phyloP scores from a whole-genome alignment of 1,284 basidiomycete species.

The Pisolithus thermaeus region DNA sequence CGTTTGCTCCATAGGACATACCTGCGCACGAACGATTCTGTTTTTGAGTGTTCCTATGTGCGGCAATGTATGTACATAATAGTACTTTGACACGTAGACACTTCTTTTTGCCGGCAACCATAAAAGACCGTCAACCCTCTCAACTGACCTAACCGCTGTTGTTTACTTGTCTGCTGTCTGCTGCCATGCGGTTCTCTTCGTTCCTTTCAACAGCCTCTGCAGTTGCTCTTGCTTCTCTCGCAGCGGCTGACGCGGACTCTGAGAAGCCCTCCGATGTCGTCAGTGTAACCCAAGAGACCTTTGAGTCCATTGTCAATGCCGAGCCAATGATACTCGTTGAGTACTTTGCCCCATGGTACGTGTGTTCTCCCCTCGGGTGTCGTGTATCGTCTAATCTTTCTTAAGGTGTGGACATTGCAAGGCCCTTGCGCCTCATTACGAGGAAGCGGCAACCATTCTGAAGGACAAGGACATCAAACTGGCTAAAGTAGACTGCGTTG shows the following conservation, averaged over 20 bases:
- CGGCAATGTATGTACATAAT: not conserved
- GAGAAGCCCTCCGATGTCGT: constrained; percentile 74
- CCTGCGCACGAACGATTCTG: not conserved
- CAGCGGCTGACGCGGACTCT: constrained; percentile 51
- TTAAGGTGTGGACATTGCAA: constrained; percentile 88
- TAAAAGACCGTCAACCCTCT: constrained; percentile 16
- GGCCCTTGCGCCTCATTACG: constrained; percentile 89
- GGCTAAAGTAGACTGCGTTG: constrained; percentile 95
- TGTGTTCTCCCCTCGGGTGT: constrained; percentile 2
- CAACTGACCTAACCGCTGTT: not conserved
- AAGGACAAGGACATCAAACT: constrained; percentile 88
- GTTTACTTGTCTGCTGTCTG: constrained; percentile 3
- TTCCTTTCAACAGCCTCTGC: constrained; percentile 45
- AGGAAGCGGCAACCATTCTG: constrained; percentile 90
- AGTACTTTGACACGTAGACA: constrained; percentile 27
- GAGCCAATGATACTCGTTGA: constrained; percentile 88
- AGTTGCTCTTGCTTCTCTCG: constrained; percentile 52
- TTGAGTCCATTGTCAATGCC: constrained; percentile 62
- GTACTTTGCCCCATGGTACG: constrained; percentile 90
- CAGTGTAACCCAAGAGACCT: constrained; percentile 65
- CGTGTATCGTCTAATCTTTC: not conserved
- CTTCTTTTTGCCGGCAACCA: constrained; percentile 2
- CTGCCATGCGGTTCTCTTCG: constrained; percentile 60
- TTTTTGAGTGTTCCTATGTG: not conserved
- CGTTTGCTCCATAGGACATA: no score